Evolutionary conservation across 1,284 basidiomycete species (phyloP), one percentile per base, ranked within the genome.

Genomic region (Tilletia caries): DNA sequence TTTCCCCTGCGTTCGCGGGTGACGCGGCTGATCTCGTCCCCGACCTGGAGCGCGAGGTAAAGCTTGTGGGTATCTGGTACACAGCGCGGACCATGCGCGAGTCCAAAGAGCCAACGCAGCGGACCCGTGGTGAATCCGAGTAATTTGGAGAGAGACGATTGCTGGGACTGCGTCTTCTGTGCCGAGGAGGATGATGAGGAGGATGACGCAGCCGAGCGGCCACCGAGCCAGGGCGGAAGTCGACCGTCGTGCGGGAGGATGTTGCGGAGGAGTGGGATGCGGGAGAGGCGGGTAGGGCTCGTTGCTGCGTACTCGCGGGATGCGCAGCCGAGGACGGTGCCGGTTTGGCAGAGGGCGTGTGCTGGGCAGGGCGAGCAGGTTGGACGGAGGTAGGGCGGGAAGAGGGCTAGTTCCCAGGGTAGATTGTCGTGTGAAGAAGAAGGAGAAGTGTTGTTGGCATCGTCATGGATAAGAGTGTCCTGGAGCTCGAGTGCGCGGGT

Each of bases 11-110:
- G 58, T 15, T 62, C 58, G 27, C 58, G 32, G 15, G 29, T 62
- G 13, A 62, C 58, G 58, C 58, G 58, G 13, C 58, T 27, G n/a
- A 62, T 62, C 18, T 62, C 32, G 58, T 62, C 58, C 18, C 58
- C 58, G 10, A 62, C 58, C 32, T 62, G 58, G 6, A 62, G 58
- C 18, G 58, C 58, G 29, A 62, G 58, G 33, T 33, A 34, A 29
- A 62, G 33, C 32, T 62, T 62, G 58, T 62, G 58, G 3, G 58
- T 62, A 1, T 62, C 58, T 1, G 58, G 58, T 8, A 12, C 58
- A 20, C 58, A 34, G 27, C 58, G 58, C 3, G 58, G 58, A 10
- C 32, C 58, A 29, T 37, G 29, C 15, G 58, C 58, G 32, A 62
- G 3, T 12, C 15, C 58, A 29, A 34, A 34, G 27, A 62, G 10